These are phyloP conservation scores for Salvia splendens DNA, from an alignment of 257 asterid genomes.

Conservation along the genomic window DNA sequence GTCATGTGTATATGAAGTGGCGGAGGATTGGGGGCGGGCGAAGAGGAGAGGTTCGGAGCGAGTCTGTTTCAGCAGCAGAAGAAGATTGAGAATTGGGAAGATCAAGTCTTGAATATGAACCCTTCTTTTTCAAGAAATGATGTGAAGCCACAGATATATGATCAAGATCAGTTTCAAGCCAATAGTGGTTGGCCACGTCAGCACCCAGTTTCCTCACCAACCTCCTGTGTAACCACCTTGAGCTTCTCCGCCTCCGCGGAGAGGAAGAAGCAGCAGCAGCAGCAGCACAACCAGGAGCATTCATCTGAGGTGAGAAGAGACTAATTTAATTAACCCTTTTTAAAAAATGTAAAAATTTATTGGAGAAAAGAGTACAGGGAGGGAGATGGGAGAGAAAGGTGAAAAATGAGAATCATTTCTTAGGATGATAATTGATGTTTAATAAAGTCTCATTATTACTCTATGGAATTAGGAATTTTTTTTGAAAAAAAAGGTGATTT, in stretches of 20 bases:
- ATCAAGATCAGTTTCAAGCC: slow-evolving; percentile 29
- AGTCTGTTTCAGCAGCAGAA: slow-evolving; percentile 48
- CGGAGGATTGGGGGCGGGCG: slow-evolving; percentile 43
- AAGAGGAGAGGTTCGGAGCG: slow-evolving; percentile 46
- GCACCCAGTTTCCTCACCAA: too few relatives aligned
- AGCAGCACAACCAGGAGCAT: slow-evolving; percentile 48
- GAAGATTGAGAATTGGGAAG: slow-evolving; percentile 81
- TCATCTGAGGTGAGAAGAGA: slow-evolving; percentile 55
- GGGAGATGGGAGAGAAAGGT: slow-evolving; percentile 20
- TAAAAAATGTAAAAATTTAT: neutral
- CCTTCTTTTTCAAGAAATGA: slow-evolving; percentile 46
- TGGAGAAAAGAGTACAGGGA: neutral
- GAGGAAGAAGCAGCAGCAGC: slow-evolving; percentile 32
- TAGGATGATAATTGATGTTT: slow-evolving; percentile 38
- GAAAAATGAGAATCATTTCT: slow-evolving; percentile 27
- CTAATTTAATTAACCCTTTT: too few relatives aligned
- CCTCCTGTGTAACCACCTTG: neutral
- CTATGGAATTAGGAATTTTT: slow-evolving; percentile 13
- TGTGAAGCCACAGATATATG: slow-evolving; percentile 43
- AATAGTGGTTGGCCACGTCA: too few relatives aligned
- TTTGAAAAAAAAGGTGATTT: slow-evolving; percentile 1
- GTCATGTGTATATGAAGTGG: slow-evolving; percentile 1
- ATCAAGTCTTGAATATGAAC: slow-evolving; percentile 51
- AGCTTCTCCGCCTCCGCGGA: slow-evolving; percentile 49
- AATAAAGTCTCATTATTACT: slow-evolving; percentile 29